Evolutionary conservation across 352 stramenopile species (phyloP).

Genomic region (Blastocystis hominis): DNA sequence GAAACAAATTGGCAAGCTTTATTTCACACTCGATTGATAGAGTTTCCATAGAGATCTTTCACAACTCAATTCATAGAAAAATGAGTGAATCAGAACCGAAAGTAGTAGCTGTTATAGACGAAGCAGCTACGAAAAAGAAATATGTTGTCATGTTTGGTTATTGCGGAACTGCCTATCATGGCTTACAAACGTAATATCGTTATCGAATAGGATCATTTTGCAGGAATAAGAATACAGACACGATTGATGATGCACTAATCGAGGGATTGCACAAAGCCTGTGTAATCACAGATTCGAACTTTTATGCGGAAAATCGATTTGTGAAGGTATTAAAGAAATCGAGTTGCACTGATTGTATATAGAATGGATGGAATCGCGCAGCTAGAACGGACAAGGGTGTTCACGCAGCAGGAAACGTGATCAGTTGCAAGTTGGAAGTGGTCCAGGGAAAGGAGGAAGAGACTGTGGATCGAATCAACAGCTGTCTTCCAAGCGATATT

Average conservation of each 20-base stretch:
- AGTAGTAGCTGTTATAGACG: not conserved
- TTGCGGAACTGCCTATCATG: conserved; percentile 76
- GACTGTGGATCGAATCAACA: conserved; percentile 71
- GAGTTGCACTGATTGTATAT: not conserved
- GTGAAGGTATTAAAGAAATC: not conserved
- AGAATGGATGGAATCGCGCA: conserved; percentile 76
- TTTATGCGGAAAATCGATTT: conserved; percentile 72
- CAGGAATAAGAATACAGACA: conserved; percentile 76
- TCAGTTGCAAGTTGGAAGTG: conserved; percentile 75
- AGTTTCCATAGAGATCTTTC: too few relatives aligned
- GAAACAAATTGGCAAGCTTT: too few relatives aligned
- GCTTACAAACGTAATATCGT: conserved; percentile 72
- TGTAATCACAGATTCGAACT: conserved; percentile 73
- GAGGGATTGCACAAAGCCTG: conserved; percentile 74
- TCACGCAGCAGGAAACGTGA: conserved; percentile 72
- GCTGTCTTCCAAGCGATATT: conserved; percentile 70
- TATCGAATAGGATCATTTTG: not conserved
- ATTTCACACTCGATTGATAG: too few relatives aligned
- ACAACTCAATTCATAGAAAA: too few relatives aligned
- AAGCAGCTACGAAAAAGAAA: conserved; percentile 64
- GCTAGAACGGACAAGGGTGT: conserved; percentile 80
- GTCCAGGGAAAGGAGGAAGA: conserved; percentile 67
- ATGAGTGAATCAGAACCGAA: too few relatives aligned
- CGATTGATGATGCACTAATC: conserved; percentile 77
- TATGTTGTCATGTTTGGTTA: conserved; percentile 76